Percentiles rank a stretch among this genome's conserved stretches.
Conservation (phyloP, 495 filamentous ascomycete genomes). For the Talaromyces wortmannii region DNA sequence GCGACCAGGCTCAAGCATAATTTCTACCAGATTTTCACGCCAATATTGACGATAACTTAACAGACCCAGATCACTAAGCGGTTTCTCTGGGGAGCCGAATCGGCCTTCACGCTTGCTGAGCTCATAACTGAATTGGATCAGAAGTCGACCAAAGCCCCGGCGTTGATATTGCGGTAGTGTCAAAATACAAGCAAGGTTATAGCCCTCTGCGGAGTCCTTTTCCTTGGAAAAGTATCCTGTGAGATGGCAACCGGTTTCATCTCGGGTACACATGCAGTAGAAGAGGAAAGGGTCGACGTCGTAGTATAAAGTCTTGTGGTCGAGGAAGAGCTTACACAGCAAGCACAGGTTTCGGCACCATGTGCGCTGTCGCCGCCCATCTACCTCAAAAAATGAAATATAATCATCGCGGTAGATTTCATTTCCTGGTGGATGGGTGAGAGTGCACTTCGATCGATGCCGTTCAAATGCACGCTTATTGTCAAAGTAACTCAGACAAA, state of each 20-base stretch:
- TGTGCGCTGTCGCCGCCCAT: conserved; percentile 87
- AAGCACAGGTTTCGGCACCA: conserved; percentile 97
- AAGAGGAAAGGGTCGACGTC: conserved; percentile 98
- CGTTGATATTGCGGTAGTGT: conserved; percentile 94
- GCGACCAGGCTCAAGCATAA: conserved; percentile 54
- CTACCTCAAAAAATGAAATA: conserved; percentile 96
- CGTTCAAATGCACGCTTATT: conserved; percentile 70
- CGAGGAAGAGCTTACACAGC: conserved; percentile 90
- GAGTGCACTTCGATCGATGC: conserved; percentile 84
- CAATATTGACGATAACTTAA: conserved; percentile 93
- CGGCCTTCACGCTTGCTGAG: conserved; percentile 92
- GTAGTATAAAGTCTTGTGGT: conserved; percentile 99
- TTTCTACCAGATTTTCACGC: conserved; percentile 85
- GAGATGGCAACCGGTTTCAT: conserved; percentile 81
- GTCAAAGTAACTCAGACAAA: conserved; percentile 88
- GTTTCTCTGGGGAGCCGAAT: conserved; percentile 92
- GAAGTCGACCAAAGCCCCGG: conserved; percentile 82
- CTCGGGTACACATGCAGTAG: conserved; percentile 92
- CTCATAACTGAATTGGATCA: conserved; percentile 98
- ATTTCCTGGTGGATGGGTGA: conserved; percentile 91
- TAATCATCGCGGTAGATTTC: conserved; percentile 95
- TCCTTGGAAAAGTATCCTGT: conserved; percentile 98
- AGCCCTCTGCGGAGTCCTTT: conserved; percentile 91
- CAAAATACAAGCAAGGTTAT: conserved; percentile 96
- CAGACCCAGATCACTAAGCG: conserved; percentile 85